A percentile compares a stretch with the other conserved stretches of the same genome.
phyloP scores from a whole-genome alignment of 768 basidiomycete genomes.

The Phaeotremella skinneri region DNA sequence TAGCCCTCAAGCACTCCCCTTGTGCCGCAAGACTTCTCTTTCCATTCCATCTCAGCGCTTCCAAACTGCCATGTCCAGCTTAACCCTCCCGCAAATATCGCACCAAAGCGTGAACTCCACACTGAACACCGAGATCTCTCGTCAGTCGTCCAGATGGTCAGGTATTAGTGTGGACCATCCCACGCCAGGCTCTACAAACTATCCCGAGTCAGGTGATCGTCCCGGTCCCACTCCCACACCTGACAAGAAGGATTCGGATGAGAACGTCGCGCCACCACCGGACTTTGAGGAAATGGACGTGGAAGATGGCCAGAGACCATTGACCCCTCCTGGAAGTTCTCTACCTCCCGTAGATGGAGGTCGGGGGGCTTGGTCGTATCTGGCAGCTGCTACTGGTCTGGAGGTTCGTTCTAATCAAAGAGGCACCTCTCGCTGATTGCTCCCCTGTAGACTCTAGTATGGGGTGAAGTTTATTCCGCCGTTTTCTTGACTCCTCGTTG shows the following conservation, averaged over 20 bases:
- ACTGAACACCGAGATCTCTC: no score
- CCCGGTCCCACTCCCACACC: no score
- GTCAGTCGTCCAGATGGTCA: no score
- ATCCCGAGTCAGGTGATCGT: no score
- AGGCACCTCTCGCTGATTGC: not conserved
- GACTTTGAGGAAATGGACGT: not conserved
- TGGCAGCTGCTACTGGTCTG: slow-evolving; percentile 25
- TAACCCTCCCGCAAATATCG: no score
- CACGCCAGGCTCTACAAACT: no score
- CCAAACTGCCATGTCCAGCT: no score
- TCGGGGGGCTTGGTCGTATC: slow-evolving; percentile 31
- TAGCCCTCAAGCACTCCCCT: no score
- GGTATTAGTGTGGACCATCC: no score
- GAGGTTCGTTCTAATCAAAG: slow-evolving; percentile 15
- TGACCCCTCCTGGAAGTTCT: not conserved
- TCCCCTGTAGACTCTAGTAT: slow-evolving; percentile 17
- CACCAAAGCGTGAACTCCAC: no score
- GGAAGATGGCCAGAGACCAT: not conserved
- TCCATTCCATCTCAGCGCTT: no score
- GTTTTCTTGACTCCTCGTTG: not conserved
- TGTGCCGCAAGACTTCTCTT: no score
- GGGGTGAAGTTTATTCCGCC: slow-evolving; percentile 18
- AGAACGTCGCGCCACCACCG: not conserved
- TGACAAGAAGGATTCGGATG: not conserved
- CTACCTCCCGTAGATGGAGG: slow-evolving; percentile 32